Evolutionary conservation across 257 asterid genomes (phyloP), one percentile per base, ranked within the genome.

Genomic region (Solanum chilense): DNA sequence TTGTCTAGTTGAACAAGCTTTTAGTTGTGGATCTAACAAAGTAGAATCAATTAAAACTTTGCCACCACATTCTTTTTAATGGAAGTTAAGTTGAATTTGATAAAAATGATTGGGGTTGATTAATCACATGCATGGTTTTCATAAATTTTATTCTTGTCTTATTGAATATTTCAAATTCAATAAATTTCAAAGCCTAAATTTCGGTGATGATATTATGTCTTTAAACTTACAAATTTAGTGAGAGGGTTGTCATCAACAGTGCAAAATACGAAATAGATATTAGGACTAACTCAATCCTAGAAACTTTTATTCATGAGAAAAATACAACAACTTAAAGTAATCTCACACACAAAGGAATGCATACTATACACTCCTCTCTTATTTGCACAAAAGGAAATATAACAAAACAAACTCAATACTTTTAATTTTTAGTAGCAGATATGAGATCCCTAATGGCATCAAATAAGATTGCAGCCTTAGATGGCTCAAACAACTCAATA

Each of bases 401-500:
- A 35, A 73, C 47, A 35, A 73, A 73, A 15, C 64, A 56, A 56
- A 56, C 25, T 56, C 64, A 56, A 42, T 18, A 56, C 25, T 44
- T 39, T 60, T 18, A 39, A 42, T 5, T 27, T 42, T 58, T 15
- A 39, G 82, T 29, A 23, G 62, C 58, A 75, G 16, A 16, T 33
- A 91, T 31, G 74, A 91, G 87, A 85, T 82, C 87, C 85, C 66
- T 90, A 31, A 56, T 29, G 14, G 74, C 81, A 41, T 42, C 88
- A 83, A 64, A 89, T 20, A 91, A 84, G 14, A 89, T 86, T 0
- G 45, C 88, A 3, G 93, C 85, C 86, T 52, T 77, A 29, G 89
- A 60, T 3, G 83, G 88, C 45, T 91, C 91, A 73, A 90, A 89
- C 2, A 89, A 88, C 90, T 91, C 93, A 90, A 87, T 85, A 6